Evolutionary conservation across 2,329 filamentous ascomycete species (phyloP), one percentile per base, ranked within the genome.

Genomic region (Diatrype stigma): DNA sequence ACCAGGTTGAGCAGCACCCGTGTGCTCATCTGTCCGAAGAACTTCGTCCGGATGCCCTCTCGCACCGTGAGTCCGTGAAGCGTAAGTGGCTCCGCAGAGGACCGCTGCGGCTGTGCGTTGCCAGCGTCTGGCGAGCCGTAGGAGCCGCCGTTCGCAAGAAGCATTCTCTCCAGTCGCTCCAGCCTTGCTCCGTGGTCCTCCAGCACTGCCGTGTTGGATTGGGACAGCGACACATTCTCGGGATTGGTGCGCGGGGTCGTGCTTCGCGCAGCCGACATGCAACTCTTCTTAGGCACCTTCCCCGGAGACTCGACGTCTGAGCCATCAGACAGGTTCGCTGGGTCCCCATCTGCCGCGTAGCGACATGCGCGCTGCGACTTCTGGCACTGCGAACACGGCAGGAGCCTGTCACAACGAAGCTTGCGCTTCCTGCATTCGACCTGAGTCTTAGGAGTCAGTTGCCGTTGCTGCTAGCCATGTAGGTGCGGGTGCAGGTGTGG

Each of bases 351-450:
- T 19, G 76, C 70, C 22, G 76, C 70, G 57, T 82, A 82, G 56
- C 70, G 76, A 67, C 79, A 82, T 37, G 65, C 60, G 34, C 79
- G 76, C 56, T 72, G 74, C n/a, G 78, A 78, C 62, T 79, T 81
- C 47, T 79, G 76, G 60, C 80, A 84, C 61, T 82, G 79, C 6
- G 77, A 77, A 58, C 80, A 84, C 3, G 79, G 78, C 42, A 72
- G 70, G n/a, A 74, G 69, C 42, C 80, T 73, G 62, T 83, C 79
- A 64, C 80, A 84, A 52, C 74, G 72, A 5, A 81, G 66, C 62
- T 81, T 83, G 58, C 80, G 73, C 62, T 81, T 81, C 49, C 80
- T 73, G 58, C 80, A 81, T 57, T 79, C 76, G 51, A 37, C 23
- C 46, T 47, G 22, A 17, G 22, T 8, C 30, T 10, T 3, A 26